phyloP scores from a whole-genome alignment of 139 green algal genomes.

The Closterium sp. region DNA sequence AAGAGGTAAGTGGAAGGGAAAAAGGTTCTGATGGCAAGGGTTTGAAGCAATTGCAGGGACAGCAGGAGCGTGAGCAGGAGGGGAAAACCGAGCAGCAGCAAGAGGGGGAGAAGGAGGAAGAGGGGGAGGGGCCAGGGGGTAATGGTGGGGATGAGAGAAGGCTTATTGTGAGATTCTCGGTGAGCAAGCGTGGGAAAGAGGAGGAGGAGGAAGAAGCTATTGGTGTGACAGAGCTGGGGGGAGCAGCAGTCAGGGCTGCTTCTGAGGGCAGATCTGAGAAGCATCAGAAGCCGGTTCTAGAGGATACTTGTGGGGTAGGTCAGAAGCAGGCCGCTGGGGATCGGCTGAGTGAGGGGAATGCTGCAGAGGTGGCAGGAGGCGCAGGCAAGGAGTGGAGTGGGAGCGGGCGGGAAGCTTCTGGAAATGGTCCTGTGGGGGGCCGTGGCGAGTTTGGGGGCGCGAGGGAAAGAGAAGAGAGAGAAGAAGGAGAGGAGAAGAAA shows the following conservation, averaged over 20 bases:
- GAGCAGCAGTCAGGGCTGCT: background rate
- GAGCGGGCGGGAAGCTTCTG: background rate
- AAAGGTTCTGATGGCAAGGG: background rate
- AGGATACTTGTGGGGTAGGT: too few relatives aligned
- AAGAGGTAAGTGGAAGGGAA: background rate
- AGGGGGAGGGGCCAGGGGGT: background rate
- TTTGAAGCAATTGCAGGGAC: background rate
- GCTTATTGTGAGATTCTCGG: too few relatives aligned
- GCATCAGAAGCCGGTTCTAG: background rate
- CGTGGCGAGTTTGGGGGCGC: background rate
- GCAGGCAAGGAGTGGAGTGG: too few relatives aligned
- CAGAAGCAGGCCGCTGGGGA: background rate
- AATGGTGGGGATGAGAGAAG: too few relatives aligned
- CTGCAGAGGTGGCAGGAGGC: background rate
- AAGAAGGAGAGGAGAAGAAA: background rate
- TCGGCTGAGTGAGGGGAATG: background rate
- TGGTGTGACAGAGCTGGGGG: too few relatives aligned
- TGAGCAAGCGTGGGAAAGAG: too few relatives aligned
- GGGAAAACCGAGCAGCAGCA: too few relatives aligned
- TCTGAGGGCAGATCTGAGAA: background rate
- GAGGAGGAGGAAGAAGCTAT: too few relatives aligned
- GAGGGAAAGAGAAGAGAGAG: background rate
- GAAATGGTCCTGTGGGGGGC: background rate
- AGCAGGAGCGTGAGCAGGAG: background rate
- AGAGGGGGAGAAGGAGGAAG: too few relatives aligned